Evolutionary conservation across 2,329 filamentous ascomycete species (phyloP).

Genomic region (Fusarium vanettenii): DNA sequence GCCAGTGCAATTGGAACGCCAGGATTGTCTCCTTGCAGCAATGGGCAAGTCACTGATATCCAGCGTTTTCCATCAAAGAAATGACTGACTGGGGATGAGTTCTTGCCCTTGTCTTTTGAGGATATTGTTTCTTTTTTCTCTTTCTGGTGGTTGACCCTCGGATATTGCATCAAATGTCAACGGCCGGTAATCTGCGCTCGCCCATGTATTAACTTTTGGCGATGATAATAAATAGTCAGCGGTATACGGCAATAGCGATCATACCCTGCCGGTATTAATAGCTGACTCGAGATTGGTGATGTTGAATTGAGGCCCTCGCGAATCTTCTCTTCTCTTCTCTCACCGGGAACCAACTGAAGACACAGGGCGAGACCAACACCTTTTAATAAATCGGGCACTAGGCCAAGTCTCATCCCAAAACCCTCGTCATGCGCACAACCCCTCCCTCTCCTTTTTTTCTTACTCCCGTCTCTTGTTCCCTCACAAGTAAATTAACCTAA

Average conservation of each 20-base stretch:
- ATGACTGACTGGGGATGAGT: background rate
- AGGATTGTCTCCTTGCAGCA: background rate
- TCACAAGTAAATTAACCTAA: background rate
- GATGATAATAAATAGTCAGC: background rate
- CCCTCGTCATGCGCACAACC: slow-evolving; percentile 21
- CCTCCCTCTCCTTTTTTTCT: background rate
- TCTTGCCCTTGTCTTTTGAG: background rate
- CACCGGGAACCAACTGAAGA: background rate
- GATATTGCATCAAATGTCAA: slow-evolving; percentile 16
- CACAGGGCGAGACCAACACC: slow-evolving; percentile 4
- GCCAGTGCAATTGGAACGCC: background rate
- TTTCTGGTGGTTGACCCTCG: slow-evolving; percentile 9
- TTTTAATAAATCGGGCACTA: slow-evolving; percentile 24
- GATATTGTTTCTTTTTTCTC: background rate
- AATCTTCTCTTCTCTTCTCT: background rate
- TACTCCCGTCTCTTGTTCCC: background rate
- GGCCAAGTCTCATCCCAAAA: slow-evolving; percentile 27
- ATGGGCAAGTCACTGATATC: background rate
- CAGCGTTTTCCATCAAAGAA: background rate
- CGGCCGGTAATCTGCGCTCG: slow-evolving; percentile 38
- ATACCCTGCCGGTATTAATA: background rate
- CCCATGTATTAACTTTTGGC: slow-evolving; percentile 21
- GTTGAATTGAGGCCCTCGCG: background rate
- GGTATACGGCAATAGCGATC: background rate
- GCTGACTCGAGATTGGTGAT: background rate